These are phyloP conservation scores for Lichtheimia hyalospora DNA, from an alignment of 371 early-diverging fungal genomes.

Conservation along the genomic window DNA sequence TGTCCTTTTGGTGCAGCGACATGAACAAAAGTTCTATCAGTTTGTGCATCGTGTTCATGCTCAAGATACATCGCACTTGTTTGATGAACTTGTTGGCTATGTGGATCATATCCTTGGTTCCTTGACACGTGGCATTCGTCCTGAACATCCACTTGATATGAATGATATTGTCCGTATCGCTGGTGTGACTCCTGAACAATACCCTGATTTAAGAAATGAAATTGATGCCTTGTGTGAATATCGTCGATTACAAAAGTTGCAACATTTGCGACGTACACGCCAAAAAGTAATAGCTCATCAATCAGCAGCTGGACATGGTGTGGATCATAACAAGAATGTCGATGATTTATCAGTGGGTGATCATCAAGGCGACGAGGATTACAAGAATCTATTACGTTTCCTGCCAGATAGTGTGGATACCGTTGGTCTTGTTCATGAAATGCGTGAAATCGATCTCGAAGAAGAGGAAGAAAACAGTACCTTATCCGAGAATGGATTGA, in stretches of 20 bases:
- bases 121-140: conserved; percentile 28
- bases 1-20: conserved; percentile 51
- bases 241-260: conserved; percentile 31
- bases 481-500: neutral
- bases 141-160: conserved; percentile 19
- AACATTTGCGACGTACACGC: conserved; percentile 39
- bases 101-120: conserved; percentile 32
- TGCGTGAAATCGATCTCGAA: conserved; percentile 28
- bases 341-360: conserved; percentile 1
- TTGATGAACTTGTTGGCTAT: conserved; percentile 41
- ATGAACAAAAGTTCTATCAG: conserved; percentile 56
- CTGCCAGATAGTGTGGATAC: conserved; percentile 23
- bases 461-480: conserved; percentile 7
- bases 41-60: conserved; percentile 65
- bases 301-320: neutral
- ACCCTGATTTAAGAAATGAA: conserved; percentile 29
- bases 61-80: conserved; percentile 42
- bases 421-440: conserved; percentile 31
- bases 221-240: conserved; percentile 35
- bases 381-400: conserved; percentile 23
- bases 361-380: conserved; percentile 14
- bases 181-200: conserved; percentile 16
- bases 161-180: conserved; percentile 16
- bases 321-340: neutral
- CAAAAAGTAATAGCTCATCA: conserved; percentile 29